These are phyloP conservation scores for Exophiala bonariae DNA, from an alignment of 2,329 filamentous ascomycete species.

Conservation along the genomic window DNA sequence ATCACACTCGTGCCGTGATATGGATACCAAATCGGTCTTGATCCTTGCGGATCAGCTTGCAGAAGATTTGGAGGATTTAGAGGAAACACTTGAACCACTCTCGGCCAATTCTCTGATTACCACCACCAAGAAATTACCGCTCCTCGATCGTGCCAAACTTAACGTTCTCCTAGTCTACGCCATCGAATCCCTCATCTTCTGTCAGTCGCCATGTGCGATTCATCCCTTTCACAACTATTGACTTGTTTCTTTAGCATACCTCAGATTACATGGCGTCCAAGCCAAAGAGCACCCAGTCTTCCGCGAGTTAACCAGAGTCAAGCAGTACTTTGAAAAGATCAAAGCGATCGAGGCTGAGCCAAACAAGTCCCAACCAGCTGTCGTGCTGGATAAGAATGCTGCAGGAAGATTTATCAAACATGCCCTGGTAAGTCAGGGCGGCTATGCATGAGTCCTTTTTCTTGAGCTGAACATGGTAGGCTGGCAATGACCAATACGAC, in stretches of 20 bases:
- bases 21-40: constrained; percentile 41
- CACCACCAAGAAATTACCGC: constrained; percentile 73
- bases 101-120: constrained; percentile 64
- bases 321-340: constrained; percentile 91
- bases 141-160: constrained; percentile 94
- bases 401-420: constrained; percentile 80
- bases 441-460: not conserved
- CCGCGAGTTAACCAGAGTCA: constrained; percentile 80
- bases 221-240: constrained; percentile 59
- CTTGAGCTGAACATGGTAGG: constrained; percentile 28
- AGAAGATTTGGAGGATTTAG: constrained; percentile 74
- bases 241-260: constrained; percentile 55
- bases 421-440: constrained; percentile 61
- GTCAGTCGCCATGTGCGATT: constrained; percentile 47
- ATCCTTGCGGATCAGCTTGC: constrained; percentile 73
- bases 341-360: constrained; percentile 67
- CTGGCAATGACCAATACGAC: constrained; percentile 54
- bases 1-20: not conserved
- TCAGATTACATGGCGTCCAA: constrained; percentile 76
- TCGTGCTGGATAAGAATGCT: constrained; percentile 71
- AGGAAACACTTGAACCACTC: constrained; percentile 73
- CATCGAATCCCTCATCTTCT: constrained; percentile 86
- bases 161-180: constrained; percentile 86
- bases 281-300: constrained; percentile 84
- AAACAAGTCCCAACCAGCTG: constrained; percentile 53